These are phyloP conservation scores for Cafeteria roenbergensis DNA, from an alignment of 108 stramenopile species.

Conservation along the genomic window DNA sequence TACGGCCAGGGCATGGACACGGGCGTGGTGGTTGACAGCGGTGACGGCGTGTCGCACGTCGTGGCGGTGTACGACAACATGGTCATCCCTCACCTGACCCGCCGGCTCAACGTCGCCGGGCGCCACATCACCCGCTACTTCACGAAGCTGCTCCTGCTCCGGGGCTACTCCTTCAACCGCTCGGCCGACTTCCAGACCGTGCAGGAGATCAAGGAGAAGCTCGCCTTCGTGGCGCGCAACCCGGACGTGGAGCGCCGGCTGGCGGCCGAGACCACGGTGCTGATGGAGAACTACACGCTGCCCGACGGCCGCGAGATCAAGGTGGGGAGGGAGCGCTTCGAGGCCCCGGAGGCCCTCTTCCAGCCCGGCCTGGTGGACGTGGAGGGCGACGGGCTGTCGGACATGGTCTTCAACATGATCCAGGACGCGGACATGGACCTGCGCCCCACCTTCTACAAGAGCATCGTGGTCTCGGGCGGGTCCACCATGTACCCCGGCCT, in stretches of 20 bases:
- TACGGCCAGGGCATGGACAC: constrained; percentile 41
- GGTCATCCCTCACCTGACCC: constrained; percentile 33
- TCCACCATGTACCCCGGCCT: constrained; percentile 50
- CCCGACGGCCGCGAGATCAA: constrained; percentile 55
- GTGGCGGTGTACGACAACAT: constrained; percentile 41
- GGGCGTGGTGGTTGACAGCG: constrained; percentile 41
- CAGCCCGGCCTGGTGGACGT: constrained; percentile 45
- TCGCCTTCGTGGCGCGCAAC: constrained; percentile 41
- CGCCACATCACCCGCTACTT: constrained; percentile 38
- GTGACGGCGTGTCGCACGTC: constrained; percentile 46
- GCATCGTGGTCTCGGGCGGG: constrained; percentile 53
- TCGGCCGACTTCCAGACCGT: constrained; percentile 43
- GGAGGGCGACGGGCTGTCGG: constrained; percentile 42
- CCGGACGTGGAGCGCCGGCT: constrained; percentile 40
- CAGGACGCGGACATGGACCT: constrained; percentile 51
- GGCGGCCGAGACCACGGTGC: constrained; percentile 50
- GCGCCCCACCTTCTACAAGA: constrained; percentile 41
- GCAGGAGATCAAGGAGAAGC: constrained; percentile 43
- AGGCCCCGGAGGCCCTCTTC: constrained; percentile 53
- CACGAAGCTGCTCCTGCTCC: constrained; percentile 36
- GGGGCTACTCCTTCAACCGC: constrained; percentile 42
- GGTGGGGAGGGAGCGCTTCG: constrained; percentile 54
- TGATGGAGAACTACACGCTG: constrained; percentile 40
- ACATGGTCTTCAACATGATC: constrained; percentile 60
- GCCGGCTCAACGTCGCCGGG: constrained; percentile 39